These are phyloP conservation scores for Vaccinium vitisidaea DNA, from an alignment of 148 eudicot species.

Conservation along the genomic window DNA sequence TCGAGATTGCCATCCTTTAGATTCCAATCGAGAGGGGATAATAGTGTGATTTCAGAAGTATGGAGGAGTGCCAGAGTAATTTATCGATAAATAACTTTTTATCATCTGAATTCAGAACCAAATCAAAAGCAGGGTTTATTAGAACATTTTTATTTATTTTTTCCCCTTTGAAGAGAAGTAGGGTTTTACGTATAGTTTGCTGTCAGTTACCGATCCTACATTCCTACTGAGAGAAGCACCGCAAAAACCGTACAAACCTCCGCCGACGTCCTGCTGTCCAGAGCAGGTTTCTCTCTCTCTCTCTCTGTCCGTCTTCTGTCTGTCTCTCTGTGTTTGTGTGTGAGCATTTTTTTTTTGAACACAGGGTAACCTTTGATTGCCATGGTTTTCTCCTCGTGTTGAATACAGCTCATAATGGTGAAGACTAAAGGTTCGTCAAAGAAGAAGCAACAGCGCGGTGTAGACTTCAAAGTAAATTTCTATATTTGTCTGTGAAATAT, in stretches of 20 bases:
- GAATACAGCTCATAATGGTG: conserved; percentile 36
- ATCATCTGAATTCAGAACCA: too few species aligned
- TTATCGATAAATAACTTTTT: too few species aligned
- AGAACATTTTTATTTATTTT: too few species aligned
- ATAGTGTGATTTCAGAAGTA: too few species aligned
- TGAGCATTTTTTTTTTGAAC: background rate
- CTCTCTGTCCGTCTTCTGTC: too few species aligned
- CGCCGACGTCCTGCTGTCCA: background rate
- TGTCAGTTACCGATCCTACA: too few species aligned
- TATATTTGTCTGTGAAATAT: background rate
- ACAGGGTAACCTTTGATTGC: background rate
- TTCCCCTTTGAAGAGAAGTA: too few species aligned
- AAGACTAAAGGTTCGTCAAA: conserved; percentile 49
- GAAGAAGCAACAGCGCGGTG: conserved; percentile 52
- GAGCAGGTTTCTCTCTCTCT: background rate
- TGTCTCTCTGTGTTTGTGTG: background rate
- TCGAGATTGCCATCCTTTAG: too few species aligned
- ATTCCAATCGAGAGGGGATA: too few species aligned
- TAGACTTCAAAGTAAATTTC: conserved; percentile 62
- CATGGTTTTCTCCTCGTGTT: background rate
- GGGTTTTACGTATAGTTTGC: too few species aligned
- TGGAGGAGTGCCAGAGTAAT: too few species aligned
- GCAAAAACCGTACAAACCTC: background rate
- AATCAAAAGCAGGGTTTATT: too few species aligned
- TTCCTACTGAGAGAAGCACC: background rate